Evolutionary conservation across 1,284 basidiomycete genomes (phyloP).

Genomic region (Neonothopanus nambi): DNA sequence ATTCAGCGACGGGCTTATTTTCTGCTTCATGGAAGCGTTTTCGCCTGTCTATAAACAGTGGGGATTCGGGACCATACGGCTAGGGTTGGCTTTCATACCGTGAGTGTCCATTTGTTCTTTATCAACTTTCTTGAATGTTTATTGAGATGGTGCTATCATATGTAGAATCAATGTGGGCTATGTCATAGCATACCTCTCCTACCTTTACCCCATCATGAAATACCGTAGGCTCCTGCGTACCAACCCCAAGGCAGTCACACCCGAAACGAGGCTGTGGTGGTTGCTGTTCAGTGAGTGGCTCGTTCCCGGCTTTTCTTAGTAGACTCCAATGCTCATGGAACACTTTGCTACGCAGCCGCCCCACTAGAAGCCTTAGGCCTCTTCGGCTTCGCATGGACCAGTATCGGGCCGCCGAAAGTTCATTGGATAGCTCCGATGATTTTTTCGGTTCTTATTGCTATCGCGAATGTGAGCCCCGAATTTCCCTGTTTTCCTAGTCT

Average conservation of each 20-base stretch:
- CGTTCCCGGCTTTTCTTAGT: background rate
- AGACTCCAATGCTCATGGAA: background rate
- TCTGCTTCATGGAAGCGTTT: constrained; percentile 21
- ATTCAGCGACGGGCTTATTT: constrained; percentile 22
- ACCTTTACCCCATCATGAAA: constrained; percentile 19
- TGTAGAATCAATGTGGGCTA: constrained; percentile 21
- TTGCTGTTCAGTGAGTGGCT: constrained; percentile 16
- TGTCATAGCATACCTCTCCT: constrained; percentile 20
- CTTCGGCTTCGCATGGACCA: constrained; percentile 23
- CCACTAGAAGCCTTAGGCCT: constrained; percentile 21
- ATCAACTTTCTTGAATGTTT: background rate
- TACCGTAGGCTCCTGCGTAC: constrained; percentile 11
- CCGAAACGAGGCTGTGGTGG: constrained; percentile 21
- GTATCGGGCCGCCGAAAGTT: constrained; percentile 17
- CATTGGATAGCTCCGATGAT: constrained; percentile 22
- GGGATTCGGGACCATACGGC: constrained; percentile 15
- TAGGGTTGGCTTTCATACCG: constrained; percentile 20
- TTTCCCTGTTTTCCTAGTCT: background rate
- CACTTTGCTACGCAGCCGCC: constrained; percentile 7
- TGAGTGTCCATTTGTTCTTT: constrained; percentile 4
- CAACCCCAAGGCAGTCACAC: constrained; percentile 15
- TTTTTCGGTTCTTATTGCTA: constrained; percentile 19
- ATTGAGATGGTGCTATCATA: too few species aligned
- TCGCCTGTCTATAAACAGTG: constrained; percentile 20
- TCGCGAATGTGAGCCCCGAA: constrained; percentile 13